Evolutionary conservation across 768 basidiomycete genomes (phyloP), one percentile per base, ranked within the genome.

Genomic region (Leccinum subgranulosum): DNA sequence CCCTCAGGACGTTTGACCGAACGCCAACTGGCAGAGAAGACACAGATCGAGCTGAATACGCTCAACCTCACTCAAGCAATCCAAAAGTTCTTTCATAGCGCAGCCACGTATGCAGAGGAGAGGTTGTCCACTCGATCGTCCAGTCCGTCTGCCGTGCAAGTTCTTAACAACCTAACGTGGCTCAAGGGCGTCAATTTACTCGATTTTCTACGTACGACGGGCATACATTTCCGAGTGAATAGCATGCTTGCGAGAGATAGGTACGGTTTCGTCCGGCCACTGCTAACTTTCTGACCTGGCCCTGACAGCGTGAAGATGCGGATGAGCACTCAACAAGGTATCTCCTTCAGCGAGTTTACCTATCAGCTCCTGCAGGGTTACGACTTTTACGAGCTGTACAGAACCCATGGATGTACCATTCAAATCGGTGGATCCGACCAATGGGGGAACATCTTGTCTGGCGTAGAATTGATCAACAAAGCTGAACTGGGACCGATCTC

Each of bases 331-430:
- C 85, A 88, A 60, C 83, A 86, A 64, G 96, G 96, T 47, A 87
- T 98, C 59, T 97, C 95, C n/a, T 99, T 96, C 76, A 94, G 95
- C 19, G 97, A 99, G 70, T 98, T 99, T 75, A 86, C 92, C 4
- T 99, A 99, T 71, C 97, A 99, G 67, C 84, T 99, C 23, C 81
- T 99, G 27, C 97, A 99, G 75, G 97, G 94, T 11, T 92, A 94
- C 74, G 97, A 99, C 74, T 99, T 97, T 74, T 82, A 88, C 62
- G 77, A 86, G 64, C 80, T 99, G 9, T 75, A 89, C 69, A 77
- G 79, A 61, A 70, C 80, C 21, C 77, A 82, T 53, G 78, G 77
- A 4, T 98, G 96, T 72, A 82, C 83, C 14, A 82, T 97, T 45
- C 97, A 99, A 73, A 75, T 98, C 43, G 97, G 97, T 50, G 97